Percentiles rank a stretch among this genome's conserved stretches.
Evolutionary conservation across 129 eudicot genomes (phyloP).

Genomic region (Saposhnikovia divaricata): DNA sequence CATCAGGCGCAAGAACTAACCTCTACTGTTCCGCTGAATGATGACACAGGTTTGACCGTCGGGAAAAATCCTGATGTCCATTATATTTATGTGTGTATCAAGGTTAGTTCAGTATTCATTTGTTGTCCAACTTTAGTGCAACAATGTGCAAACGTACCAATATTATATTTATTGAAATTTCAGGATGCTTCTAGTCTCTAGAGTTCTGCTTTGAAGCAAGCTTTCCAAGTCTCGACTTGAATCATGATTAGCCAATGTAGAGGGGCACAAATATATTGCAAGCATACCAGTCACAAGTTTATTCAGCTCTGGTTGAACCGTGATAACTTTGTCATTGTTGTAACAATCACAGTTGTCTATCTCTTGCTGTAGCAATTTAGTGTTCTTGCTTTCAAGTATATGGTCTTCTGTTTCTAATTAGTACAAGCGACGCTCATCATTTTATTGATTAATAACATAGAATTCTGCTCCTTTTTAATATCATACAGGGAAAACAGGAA

Average conservation of each 20-base stretch:
- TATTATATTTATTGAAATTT: not conserved
- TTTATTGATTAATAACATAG: not conserved
- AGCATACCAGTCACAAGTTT: not conserved
- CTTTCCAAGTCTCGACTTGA: not conserved
- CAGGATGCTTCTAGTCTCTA: constrained; percentile 15
- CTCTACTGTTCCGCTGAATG: constrained; percentile 51
- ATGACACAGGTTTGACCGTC: constrained; percentile 28
- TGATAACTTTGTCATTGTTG: constrained; percentile 1
- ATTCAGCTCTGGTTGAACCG: not conserved
- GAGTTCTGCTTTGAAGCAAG: constrained; percentile 2
- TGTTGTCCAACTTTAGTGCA: not conserved
- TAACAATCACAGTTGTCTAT: not conserved
- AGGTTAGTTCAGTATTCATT: constrained; percentile 32
- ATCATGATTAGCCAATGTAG: not conserved
- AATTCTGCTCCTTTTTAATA: not conserved
- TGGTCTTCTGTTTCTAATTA: not conserved
- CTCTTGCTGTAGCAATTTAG: not conserved
- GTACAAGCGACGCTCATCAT: not conserved
- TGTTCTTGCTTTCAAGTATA: not conserved
- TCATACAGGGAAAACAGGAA: too few species aligned
- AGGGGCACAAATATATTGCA: not conserved
- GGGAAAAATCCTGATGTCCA: constrained; percentile 66
- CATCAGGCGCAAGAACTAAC: constrained; percentile 44
- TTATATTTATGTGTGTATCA: constrained; percentile 76
- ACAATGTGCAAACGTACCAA: not conserved